A percentile compares a stretch with the other conserved stretches of the same genome.
These are phyloP conservation scores for Verticillium albo-atrum DNA, from an alignment of 2,329 filamentous ascomycete species.

Conservation along the genomic window DNA sequence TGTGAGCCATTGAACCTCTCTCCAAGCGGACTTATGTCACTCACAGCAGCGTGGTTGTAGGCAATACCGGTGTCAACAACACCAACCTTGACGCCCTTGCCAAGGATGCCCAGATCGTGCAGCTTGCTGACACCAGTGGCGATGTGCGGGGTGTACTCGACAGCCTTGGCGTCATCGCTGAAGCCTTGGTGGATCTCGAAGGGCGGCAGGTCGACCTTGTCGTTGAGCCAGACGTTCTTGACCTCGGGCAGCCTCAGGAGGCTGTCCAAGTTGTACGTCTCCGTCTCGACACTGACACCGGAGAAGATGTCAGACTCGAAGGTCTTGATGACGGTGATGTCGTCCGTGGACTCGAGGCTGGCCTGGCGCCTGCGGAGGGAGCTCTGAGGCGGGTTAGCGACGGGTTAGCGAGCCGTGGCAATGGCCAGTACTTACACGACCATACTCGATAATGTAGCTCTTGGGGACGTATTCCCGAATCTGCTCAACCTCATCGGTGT, in stretches of 20 bases:
- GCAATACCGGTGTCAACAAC: slow-evolving; percentile 35
- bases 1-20: background rate
- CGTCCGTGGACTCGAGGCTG: background rate
- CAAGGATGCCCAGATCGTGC: slow-evolving; percentile 29
- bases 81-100: slow-evolving; percentile 31
- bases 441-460: slow-evolving; percentile 10
- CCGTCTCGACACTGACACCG: slow-evolving; percentile 27
- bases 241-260: slow-evolving; percentile 26
- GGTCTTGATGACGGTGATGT: slow-evolving; percentile 4
- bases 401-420: background rate
- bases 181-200: background rate
- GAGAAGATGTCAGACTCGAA: slow-evolving; percentile 24
- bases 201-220: slow-evolving; percentile 2
- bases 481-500: slow-evolving; percentile 1
- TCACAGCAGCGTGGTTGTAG: slow-evolving; percentile 32
- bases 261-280: slow-evolving; percentile 25
- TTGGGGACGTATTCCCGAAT: background rate
- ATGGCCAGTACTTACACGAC: background rate
- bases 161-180: background rate
- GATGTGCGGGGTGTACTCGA: slow-evolving; percentile 28
- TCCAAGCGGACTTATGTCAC: background rate
- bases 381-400: background rate
- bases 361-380: background rate
- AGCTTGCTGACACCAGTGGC: slow-evolving; percentile 33
- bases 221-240: slow-evolving; percentile 27